Base-by-base conservation (phyloP, 805 yeast species). In the Yamadazyma phyllophila region DNA sequence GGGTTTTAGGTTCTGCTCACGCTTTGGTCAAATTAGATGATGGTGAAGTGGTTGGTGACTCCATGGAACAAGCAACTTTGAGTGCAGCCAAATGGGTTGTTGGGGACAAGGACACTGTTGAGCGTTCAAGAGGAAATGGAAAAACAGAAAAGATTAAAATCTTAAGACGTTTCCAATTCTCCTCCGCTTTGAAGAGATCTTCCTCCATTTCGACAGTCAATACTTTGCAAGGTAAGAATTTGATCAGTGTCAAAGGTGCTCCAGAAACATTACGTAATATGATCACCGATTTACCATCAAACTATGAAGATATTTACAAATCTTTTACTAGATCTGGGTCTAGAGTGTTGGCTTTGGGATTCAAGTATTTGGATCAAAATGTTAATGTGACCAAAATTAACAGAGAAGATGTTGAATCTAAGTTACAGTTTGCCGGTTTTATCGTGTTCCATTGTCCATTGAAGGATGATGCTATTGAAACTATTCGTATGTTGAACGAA, bases 41-140 rank as follows among this genome's bases (percentile, higher is more conserved):
- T 62, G 99, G 98, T 57, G 98, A 94, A 51, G 81, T 91, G 55
- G 99, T 94, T 50, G 99, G 99, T 68, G 99, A 94, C 62, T 97
- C 99, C 52, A 92, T 94, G 98, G 99, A 94, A 70, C 89, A 90
- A 68, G 97, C 95, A 24, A 94, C 99, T 43, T 74, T 94, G 56
- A 83, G 82, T 54, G 92, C 96, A 35, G 80, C 94, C 47, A 81
- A 82, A 26, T 94, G 97, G 97, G 74, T 73, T 34, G 85, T 94
- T 52, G 88, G 85, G 44, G 77, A 75, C 45, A 87, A 89, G 53
- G 96, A 90, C 61, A 65, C 77, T 42, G 85, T 86, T 37, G 77
- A 75, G 50, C 78, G 81, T 62, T 52, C 59, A 2, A 54, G 52
- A 33, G 48, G 48, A 14, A 50, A 50, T 27, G 62, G 60, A 8